Base-by-base conservation (phyloP, 768 basidiomycete species). In the Naganishia onofrii region DNA sequence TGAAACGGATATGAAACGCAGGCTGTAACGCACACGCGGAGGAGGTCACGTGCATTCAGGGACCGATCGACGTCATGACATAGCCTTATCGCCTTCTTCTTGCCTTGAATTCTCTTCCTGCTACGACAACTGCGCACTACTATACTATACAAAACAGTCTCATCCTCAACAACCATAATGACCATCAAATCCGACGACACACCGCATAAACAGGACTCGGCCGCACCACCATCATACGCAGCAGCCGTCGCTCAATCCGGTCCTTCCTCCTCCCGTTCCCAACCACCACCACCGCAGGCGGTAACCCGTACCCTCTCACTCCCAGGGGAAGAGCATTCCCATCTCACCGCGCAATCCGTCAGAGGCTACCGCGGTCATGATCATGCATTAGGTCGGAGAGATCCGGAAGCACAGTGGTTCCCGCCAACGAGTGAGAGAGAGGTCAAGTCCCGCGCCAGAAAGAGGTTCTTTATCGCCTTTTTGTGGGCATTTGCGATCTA, bases 381-480 rank as follows among this genome's bases (percentile, higher is more conserved):
- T 12, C 12, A 36, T 36, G 34, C 34, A 36, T 29, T 28, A 32
- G 64, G 23, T 5, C 36, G 42, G 31, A 44, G 65, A 32, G 29
- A 66, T 21, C 48, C 31, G 1, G 65, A 66, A n/a, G 48, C 46
- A 17, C 42, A 42, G 31, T 69, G 68, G 68, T 28, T 56, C 10
- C 56, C 68, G 46, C 56, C 68, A 17, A 29, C 56, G 57, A 60
- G 56, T 34, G 57, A 44, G 29, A 34, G 55, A 5, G 68, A 55
- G 42, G 68, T 34, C 3, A 58, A 60, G 31, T 55, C 56, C 8
- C 55, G 68, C 15, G 68, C 68, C 10, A 58, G 68, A 34, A 69
- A 56, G 68, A 60, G 68, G 57, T 69, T 69, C 44, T 51, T 69
- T 9, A 60, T 69, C 28, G 68, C 68, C 26, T 48, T 60, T 28